phyloP scores from a whole-genome alignment of 441 rosid genomes.

The Corymbia citriodora region DNA sequence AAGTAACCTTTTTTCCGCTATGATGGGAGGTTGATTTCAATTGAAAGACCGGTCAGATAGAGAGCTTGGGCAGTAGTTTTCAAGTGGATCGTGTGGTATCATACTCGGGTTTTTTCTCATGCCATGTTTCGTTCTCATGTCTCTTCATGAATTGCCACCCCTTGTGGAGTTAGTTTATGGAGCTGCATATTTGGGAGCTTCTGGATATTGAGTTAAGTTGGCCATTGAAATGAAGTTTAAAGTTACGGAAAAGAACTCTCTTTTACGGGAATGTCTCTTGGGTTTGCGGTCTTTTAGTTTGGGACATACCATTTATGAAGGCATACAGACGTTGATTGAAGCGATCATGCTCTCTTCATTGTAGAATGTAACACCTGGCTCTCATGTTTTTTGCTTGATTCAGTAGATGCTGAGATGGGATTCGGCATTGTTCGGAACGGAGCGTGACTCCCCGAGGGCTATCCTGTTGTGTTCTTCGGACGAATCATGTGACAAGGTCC shows the following conservation, averaged over 20 bases:
- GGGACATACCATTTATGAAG: not conserved
- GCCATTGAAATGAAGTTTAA: not conserved
- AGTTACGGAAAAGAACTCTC: not conserved
- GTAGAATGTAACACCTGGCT: not conserved
- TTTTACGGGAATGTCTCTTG: not conserved
- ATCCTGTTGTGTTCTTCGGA: conserved; percentile 22
- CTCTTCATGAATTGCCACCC: not conserved
- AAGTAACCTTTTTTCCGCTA: not conserved
- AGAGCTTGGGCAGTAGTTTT: not conserved
- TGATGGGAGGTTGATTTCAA: not conserved
- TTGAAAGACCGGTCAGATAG: not conserved
- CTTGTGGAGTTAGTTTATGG: not conserved
- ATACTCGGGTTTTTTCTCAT: not conserved
- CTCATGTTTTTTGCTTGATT: not conserved
- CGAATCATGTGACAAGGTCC: conserved; percentile 23
- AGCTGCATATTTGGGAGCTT: not conserved
- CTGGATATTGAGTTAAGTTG: not conserved
- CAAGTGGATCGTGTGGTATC: not conserved
- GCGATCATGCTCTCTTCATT: not conserved
- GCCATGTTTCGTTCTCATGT: not conserved
- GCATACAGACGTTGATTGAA: not conserved
- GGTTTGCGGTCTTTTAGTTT: not conserved
- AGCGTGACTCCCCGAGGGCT: conserved; percentile 25
- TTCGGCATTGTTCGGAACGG: conserved; percentile 3
- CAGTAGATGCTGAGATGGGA: conserved; percentile 27